Conservation (phyloP, 1,139 yeast genomes). For the Pichia norvegensis region DNA sequence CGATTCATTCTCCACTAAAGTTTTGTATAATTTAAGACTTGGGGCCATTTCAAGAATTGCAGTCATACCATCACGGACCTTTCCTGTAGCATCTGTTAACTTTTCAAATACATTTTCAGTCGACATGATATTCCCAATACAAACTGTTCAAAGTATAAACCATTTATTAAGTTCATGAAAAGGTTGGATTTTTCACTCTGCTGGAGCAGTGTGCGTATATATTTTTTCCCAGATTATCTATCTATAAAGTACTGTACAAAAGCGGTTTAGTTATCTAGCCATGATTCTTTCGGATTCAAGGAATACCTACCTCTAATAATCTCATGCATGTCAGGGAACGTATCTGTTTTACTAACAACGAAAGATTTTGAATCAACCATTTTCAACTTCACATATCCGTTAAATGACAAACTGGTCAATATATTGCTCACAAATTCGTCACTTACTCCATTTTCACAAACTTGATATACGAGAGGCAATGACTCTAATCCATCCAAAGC, state of each 20-base stretch:
- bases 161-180: too few relatives aligned
- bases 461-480: conserved; percentile 3
- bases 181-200: too few relatives aligned
- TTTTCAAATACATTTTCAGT: conserved; percentile 1
- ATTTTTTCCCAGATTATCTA: too few relatives aligned
- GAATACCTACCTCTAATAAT: conserved; percentile 30
- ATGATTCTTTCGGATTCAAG: conserved; percentile 20
- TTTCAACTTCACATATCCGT: conserved; percentile 47
- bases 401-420: conserved; percentile 43
- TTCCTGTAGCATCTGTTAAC: conserved; percentile 13
- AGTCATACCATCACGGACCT: conserved; percentile 43
- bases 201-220: too few relatives aligned
- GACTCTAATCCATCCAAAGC: conserved; percentile 13
- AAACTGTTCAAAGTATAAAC: neutral
- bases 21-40: conserved; percentile 34
- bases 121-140: neutral
- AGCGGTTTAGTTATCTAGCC: conserved; percentile 24
- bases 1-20: conserved; percentile 21
- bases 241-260: too few relatives aligned
- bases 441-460: conserved; percentile 1
- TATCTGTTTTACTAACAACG: conserved; percentile 41
- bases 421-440: conserved; percentile 36
- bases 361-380: conserved; percentile 39
- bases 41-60: conserved; percentile 51
- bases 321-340: conserved; percentile 39